phyloP scores from a whole-genome alignment of 2,329 filamentous ascomycete species.

The Ustilaginoidea virens region DNA sequence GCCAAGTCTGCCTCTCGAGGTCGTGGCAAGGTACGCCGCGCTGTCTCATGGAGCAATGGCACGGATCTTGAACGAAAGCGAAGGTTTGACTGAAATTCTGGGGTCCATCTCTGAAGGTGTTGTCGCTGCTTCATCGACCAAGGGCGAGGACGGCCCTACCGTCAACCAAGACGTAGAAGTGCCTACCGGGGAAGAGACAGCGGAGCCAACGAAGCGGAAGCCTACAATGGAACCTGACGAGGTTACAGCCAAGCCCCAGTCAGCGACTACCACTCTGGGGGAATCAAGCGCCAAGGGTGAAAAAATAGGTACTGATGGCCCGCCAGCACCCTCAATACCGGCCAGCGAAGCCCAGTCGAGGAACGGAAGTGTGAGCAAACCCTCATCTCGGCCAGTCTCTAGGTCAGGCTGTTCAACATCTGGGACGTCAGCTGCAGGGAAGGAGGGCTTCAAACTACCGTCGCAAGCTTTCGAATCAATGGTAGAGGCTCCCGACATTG shows the following conservation, averaged over 20 bases:
- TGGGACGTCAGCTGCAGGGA: slow-evolving; percentile 1
- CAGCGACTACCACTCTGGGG: too few species aligned
- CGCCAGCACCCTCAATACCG: neutral
- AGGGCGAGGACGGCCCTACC: neutral
- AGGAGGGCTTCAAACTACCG: neutral
- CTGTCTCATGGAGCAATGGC: slow-evolving; percentile 33
- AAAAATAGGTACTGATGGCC: slow-evolving; percentile 24
- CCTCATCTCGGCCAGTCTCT: slow-evolving; percentile 3
- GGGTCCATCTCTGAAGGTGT: slow-evolving; percentile 14
- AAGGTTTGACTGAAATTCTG: slow-evolving; percentile 27
- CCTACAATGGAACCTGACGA: too few species aligned
- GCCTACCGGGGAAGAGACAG: too few species aligned
- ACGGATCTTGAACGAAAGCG: slow-evolving; percentile 28
- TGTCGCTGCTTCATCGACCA: slow-evolving; percentile 1
- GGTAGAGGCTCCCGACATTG: slow-evolving; percentile 15
- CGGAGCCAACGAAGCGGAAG: too few species aligned
- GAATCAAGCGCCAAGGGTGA: slow-evolving; percentile 18
- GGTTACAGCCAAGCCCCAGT: too few species aligned
- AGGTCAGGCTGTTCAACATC: slow-evolving; percentile 1
- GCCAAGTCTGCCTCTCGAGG: slow-evolving; percentile 22
- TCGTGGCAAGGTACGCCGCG: slow-evolving; percentile 30
- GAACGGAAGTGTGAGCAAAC: neutral
- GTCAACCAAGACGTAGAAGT: neutral
- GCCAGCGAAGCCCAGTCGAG: slow-evolving; percentile 2
- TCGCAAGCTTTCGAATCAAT: slow-evolving; percentile 1